These are phyloP conservation scores for Inosperma sp. DNA, from an alignment of 768 basidiomycete genomes.

Conservation along the genomic window DNA sequence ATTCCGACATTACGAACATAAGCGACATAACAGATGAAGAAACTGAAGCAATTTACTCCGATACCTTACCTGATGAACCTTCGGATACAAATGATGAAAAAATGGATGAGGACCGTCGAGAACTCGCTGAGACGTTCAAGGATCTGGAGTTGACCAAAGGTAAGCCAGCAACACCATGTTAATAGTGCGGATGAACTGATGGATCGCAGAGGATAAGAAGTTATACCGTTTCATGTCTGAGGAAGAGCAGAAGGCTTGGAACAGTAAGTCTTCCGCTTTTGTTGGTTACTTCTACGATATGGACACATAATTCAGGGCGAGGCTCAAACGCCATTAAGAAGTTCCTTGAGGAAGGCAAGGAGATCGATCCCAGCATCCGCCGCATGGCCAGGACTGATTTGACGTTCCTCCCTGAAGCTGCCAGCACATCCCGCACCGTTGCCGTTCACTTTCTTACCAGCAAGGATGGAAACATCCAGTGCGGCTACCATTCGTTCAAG, in stretches of 20 bases:
- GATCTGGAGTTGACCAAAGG: too few species aligned
- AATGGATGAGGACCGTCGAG: too few species aligned
- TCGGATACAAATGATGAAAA: too few species aligned
- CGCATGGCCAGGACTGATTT: neutral
- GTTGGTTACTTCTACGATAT: neutral
- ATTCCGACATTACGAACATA: too few species aligned
- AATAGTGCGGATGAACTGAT: too few species aligned
- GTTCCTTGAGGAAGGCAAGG: neutral
- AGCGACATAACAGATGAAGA: too few species aligned
- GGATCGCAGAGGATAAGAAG: too few species aligned
- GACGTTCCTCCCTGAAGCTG: neutral
- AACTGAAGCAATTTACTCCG: too few species aligned
- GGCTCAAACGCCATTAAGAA: neutral
- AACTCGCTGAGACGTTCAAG: too few species aligned
- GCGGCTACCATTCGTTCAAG: neutral
- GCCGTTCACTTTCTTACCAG: slow-evolving; percentile 2
- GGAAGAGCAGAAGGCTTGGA: neutral
- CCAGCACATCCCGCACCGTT: neutral
- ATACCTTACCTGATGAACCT: too few species aligned
- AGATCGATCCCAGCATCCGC: neutral
- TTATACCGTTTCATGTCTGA: too few species aligned
- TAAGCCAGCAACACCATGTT: too few species aligned
- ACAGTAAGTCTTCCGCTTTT: neutral
- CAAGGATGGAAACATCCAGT: slow-evolving; percentile 1
- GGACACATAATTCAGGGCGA: neutral